A percentile compares a stretch with the other conserved stretches of the same genome.
These are phyloP conservation scores for Astraeus odoratus DNA, from an alignment of 768 basidiomycete species.

Conservation along the genomic window DNA sequence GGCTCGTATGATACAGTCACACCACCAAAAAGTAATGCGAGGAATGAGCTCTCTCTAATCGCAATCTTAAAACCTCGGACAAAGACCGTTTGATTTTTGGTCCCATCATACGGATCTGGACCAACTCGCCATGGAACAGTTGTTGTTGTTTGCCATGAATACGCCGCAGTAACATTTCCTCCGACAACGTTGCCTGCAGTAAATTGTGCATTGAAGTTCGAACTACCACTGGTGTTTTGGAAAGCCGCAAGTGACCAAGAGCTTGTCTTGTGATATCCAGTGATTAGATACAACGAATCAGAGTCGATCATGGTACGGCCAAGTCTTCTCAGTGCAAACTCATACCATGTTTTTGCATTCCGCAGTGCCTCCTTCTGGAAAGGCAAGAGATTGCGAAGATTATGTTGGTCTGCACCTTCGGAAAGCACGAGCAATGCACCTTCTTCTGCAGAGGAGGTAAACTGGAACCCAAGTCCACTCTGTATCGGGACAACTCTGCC, in stretches of 20 bases:
- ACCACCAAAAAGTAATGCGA: too few species aligned
- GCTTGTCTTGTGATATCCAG: too few species aligned
- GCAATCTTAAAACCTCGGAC: too few species aligned
- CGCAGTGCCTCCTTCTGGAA: slow-evolving; percentile 22
- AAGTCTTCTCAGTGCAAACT: slow-evolving; percentile 19
- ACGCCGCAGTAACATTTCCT: slow-evolving; percentile 6
- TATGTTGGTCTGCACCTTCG: slow-evolving; percentile 23
- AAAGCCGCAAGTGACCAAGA: slow-evolving; percentile 23
- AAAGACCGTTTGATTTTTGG: not conserved
- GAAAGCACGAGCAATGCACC: slow-evolving; percentile 30
- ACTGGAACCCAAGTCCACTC: too few species aligned
- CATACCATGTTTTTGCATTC: slow-evolving; percentile 27
- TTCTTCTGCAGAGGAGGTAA: slow-evolving; percentile 13
- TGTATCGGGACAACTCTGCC: too few species aligned
- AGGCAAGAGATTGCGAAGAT: slow-evolving; percentile 17
- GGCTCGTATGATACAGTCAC: too few species aligned
- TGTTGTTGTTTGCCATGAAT: slow-evolving; percentile 8
- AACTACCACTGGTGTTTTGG: slow-evolving; percentile 2
- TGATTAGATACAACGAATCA: slow-evolving; percentile 29
- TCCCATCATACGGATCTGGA: not conserved
- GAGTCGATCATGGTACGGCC: slow-evolving; percentile 22
- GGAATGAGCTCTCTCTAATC: too few species aligned
- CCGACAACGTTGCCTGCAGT: slow-evolving; percentile 5
- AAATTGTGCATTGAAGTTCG: slow-evolving; percentile 12
- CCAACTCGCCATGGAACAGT: not conserved